These are phyloP conservation scores for Yarrowia divulgata DNA, from an alignment of 805 yeast species.

Conservation along the genomic window DNA sequence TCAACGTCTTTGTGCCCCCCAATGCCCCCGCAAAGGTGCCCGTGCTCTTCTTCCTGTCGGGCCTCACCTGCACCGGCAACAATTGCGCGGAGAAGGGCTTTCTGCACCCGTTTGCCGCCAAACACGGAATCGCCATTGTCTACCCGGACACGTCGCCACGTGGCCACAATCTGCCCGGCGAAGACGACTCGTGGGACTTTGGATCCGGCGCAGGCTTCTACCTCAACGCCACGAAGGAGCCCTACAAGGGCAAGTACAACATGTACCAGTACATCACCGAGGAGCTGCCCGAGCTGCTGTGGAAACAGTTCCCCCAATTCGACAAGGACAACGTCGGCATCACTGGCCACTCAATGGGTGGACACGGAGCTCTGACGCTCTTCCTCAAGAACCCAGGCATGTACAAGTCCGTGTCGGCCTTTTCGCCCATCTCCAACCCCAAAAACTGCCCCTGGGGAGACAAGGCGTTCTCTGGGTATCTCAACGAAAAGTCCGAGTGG, in stretches of 20 bases:
- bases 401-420: slow-evolving; percentile 84
- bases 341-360: slow-evolving; percentile 99
- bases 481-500: slow-evolving; percentile 69
- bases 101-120: slow-evolving; percentile 78
- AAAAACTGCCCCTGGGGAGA: slow-evolving; percentile 82
- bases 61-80: slow-evolving; percentile 91
- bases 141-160: slow-evolving; percentile 98
- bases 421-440: slow-evolving; percentile 90
- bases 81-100: slow-evolving; percentile 94
- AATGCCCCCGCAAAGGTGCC: slow-evolving; percentile 59
- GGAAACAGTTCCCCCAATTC: slow-evolving; percentile 55
- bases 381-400: slow-evolving; percentile 70
- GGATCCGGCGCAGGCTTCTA: slow-evolving; percentile 97
- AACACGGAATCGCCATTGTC: slow-evolving; percentile 84
- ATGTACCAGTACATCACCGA: slow-evolving; percentile 85
- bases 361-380: slow-evolving; percentile 86
- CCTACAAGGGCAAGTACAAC: slow-evolving; percentile 74
- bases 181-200: slow-evolving; percentile 83
- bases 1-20: slow-evolving; percentile 82
- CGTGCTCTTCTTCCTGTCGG: slow-evolving; percentile 79
- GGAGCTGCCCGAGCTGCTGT: slow-evolving; percentile 69
- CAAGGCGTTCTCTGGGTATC: slow-evolving; percentile 79
- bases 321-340: slow-evolving; percentile 69
- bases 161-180: slow-evolving; percentile 79
- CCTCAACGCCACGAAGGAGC: slow-evolving; percentile 78